These are phyloP conservation scores for Rhynchospora tenuis DNA, from an alignment of 176 grass and related monocot genomes.

Conservation along the genomic window DNA sequence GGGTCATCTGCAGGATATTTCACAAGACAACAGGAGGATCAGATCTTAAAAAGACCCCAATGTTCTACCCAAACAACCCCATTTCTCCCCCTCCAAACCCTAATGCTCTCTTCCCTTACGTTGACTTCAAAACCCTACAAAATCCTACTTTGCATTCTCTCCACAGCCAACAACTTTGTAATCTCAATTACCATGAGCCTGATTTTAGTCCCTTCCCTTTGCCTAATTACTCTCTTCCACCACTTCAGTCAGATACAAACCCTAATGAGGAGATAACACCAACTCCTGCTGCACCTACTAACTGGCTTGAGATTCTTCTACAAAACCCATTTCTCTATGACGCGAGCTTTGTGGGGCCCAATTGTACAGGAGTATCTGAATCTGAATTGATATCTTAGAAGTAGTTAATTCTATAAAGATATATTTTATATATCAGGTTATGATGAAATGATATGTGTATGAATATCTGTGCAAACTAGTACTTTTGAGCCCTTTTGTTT, in stretches of 20 bases:
- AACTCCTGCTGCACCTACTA: slow-evolving; percentile 21
- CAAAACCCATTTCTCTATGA: slow-evolving; percentile 54
- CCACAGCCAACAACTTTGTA: slow-evolving; percentile 16
- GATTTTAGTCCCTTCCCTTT: slow-evolving; percentile 21
- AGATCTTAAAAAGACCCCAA: slow-evolving; percentile 52
- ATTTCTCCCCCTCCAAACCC: slow-evolving; percentile 39
- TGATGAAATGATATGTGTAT: slow-evolving; percentile 20
- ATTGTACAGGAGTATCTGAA: slow-evolving; percentile 37
- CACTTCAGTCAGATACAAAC: slow-evolving; percentile 32
- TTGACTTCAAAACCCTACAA: slow-evolving; percentile 37
- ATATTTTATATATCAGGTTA: slow-evolving; percentile 1
- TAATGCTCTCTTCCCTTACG: slow-evolving; percentile 39
- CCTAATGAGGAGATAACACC: slow-evolving; percentile 33
- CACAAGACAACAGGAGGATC: slow-evolving; percentile 63
- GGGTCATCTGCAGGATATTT: slow-evolving; percentile 98
- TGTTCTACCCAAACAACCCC: slow-evolving; percentile 31
- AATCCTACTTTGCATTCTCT: slow-evolving; percentile 24
- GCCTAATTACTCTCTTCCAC: slow-evolving; percentile 21
- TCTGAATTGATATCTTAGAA: slow-evolving; percentile 35
- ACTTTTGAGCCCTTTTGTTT: background rate
- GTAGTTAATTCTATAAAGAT: background rate
- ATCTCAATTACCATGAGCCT: slow-evolving; percentile 26
- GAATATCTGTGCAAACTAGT: slow-evolving; percentile 23
- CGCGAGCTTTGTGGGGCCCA: slow-evolving; percentile 29
- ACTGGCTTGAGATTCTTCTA: slow-evolving; percentile 58